phyloP scores from a whole-genome alignment of 768 basidiomycete genomes.

The Mycena galericulata region DNA sequence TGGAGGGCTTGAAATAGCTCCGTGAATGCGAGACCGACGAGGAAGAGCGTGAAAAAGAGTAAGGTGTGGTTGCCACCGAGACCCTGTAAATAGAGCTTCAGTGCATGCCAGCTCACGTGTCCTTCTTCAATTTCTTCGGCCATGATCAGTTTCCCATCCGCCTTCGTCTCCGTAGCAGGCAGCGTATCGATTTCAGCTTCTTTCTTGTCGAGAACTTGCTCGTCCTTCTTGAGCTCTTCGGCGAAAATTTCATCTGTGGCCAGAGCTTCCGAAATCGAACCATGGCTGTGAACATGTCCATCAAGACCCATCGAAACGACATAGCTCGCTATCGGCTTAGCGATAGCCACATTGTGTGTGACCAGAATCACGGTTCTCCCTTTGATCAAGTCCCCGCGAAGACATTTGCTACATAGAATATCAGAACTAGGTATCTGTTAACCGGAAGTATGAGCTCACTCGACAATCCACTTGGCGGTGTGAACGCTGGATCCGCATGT shows the following conservation, averaged over 20 bases:
- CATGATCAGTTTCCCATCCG: constrained; percentile 68
- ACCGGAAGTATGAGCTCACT: constrained; percentile 34
- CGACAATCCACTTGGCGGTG: constrained; percentile 86
- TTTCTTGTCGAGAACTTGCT: constrained; percentile 41
- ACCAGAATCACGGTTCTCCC: constrained; percentile 91
- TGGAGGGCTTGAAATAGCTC: constrained; percentile 45
- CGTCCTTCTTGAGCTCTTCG: constrained; percentile 44
- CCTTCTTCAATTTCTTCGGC: constrained; percentile 73
- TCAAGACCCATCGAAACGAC: constrained; percentile 70
- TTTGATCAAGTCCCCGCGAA: constrained; percentile 82
- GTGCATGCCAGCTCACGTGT: constrained; percentile 59
- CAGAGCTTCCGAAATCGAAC: constrained; percentile 62
- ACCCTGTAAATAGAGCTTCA: constrained; percentile 53
- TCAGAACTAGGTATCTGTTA: not conserved
- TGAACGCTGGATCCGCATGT: constrained; percentile 64
- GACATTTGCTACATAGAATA: constrained; percentile 64
- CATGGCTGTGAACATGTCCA: constrained; percentile 63
- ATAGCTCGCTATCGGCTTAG: constrained; percentile 65
- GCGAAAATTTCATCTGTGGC: constrained; percentile 50
- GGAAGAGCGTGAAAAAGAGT: constrained; percentile 47
- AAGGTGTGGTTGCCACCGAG: constrained; percentile 51
- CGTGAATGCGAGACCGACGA: constrained; percentile 39
- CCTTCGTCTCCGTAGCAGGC: constrained; percentile 32
- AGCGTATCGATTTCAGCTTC: constrained; percentile 40
- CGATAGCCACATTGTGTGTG: constrained; percentile 56